Conservation (phyloP, 768 basidiomycete species). For the Russula olivacea region DNA sequence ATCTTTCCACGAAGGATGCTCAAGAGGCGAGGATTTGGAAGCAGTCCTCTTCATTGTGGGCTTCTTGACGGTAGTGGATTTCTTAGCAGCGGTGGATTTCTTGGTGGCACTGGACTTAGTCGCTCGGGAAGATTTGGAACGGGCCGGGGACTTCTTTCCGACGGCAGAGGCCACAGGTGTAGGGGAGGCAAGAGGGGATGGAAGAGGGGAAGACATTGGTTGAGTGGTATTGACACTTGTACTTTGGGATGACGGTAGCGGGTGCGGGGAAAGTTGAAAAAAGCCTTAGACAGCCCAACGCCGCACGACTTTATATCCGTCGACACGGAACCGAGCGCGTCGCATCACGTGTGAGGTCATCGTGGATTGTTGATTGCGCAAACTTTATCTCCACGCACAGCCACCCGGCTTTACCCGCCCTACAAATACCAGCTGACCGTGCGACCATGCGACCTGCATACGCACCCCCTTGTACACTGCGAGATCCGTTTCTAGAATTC, state of each 20-base stretch:
- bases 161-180: neutral
- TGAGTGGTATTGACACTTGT: neutral
- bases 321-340: conserved; percentile 17
- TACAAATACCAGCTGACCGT: neutral
- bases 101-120: conserved; percentile 21
- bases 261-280: conserved; percentile 13
- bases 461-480: neutral
- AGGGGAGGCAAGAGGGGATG: conserved; percentile 22
- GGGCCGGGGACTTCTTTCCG: conserved; percentile 13
- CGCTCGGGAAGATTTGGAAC: conserved; percentile 16
- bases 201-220: conserved; percentile 21
- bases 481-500: neutral
- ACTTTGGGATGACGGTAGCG: neutral
- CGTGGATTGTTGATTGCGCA: conserved; percentile 22
- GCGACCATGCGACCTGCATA: neutral
- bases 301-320: conserved; percentile 25
- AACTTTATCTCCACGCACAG: conserved; percentile 25
- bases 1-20: conserved; percentile 37
- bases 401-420: conserved; percentile 15
- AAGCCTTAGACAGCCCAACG: neutral
- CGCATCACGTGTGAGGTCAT: conserved; percentile 23
- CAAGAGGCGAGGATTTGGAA: conserved; percentile 18
- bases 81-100: conserved; percentile 22
- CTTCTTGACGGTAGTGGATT: conserved; percentile 22
- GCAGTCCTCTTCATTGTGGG: conserved; percentile 20